Evolutionary conservation across 148 eudicot species (phyloP).

Genomic region (Vaccinium corymbosum): DNA sequence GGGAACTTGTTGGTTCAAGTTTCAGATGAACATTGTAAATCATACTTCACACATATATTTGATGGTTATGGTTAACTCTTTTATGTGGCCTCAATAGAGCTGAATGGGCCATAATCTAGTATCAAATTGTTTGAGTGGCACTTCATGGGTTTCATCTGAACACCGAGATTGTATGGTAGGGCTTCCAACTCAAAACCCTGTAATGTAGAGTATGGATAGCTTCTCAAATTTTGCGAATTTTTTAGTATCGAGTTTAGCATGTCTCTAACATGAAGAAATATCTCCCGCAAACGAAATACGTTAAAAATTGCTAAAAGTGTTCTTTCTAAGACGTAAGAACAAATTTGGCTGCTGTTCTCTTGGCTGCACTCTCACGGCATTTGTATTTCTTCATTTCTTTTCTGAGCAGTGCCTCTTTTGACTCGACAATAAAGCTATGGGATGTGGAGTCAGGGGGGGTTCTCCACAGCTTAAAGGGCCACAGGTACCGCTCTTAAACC

Average conservation of each 20-base stretch:
- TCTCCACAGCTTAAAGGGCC: slow-evolving; percentile 54
- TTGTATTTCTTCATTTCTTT: background rate
- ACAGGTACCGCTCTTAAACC: slow-evolving; percentile 36
- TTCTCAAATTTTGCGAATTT: background rate
- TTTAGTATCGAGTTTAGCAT: background rate
- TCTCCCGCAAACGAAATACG: background rate
- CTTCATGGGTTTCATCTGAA: background rate
- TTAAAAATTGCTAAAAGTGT: background rate
- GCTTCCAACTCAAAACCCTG: background rate
- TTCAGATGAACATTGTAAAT: background rate
- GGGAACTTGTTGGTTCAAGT: background rate
- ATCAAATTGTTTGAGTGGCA: background rate
- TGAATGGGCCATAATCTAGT: background rate
- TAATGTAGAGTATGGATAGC: background rate
- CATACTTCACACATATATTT: background rate
- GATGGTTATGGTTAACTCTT: background rate
- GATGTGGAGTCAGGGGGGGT: slow-evolving; percentile 53
- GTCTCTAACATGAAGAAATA: background rate
- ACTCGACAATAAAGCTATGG: slow-evolving; percentile 77
- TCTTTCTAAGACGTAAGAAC: background rate
- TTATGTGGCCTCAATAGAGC: background rate
- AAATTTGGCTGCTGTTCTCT: background rate
- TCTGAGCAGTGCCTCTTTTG: slow-evolving; percentile 58
- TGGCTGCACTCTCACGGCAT: background rate
- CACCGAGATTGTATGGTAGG: background rate